Percentiles rank a stretch among this genome's conserved stretches.
These are phyloP conservation scores for Cornus suecica DNA, from an alignment of 148 eudicot genomes.

Conservation along the genomic window DNA sequence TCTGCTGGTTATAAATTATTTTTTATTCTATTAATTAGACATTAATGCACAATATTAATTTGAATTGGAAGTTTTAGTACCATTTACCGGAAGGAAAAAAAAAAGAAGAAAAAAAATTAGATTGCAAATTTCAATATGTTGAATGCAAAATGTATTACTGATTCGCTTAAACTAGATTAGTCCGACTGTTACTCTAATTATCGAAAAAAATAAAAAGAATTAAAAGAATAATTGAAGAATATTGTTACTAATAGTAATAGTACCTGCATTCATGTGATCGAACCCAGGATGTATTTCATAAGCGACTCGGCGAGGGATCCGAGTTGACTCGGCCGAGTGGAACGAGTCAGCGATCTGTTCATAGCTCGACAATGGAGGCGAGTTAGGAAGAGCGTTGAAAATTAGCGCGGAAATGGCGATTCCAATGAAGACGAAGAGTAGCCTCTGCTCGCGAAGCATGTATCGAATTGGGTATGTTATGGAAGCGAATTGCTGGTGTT, in stretches of 20 bases:
- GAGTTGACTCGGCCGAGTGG: conserved; percentile 14
- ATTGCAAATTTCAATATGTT: too few species aligned
- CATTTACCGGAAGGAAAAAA: too few species aligned
- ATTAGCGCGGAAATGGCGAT: conserved; percentile 22
- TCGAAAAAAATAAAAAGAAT: background rate
- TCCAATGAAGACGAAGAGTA: conserved; percentile 26
- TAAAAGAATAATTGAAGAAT: background rate
- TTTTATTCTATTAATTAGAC: too few species aligned
- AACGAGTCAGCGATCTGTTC: conserved; percentile 10
- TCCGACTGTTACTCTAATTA: too few species aligned
- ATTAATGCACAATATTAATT: too few species aligned
- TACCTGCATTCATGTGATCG: conserved; percentile 21
- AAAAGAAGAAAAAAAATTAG: too few species aligned
- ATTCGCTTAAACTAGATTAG: too few species aligned
- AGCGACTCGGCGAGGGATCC: conserved; percentile 15
- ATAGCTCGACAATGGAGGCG: conserved; percentile 1
- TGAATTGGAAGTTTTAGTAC: too few species aligned
- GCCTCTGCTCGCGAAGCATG: conserved; percentile 28
- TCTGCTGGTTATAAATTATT: too few species aligned
- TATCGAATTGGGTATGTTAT: conserved; percentile 10
- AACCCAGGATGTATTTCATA: conserved; percentile 14
- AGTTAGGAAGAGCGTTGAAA: conserved; percentile 9
- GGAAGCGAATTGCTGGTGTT: background rate
- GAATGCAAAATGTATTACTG: too few species aligned
- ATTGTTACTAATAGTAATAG: background rate